phyloP scores from a whole-genome alignment of 1,284 basidiomycete genomes.

The Tremellales sp. region DNA sequence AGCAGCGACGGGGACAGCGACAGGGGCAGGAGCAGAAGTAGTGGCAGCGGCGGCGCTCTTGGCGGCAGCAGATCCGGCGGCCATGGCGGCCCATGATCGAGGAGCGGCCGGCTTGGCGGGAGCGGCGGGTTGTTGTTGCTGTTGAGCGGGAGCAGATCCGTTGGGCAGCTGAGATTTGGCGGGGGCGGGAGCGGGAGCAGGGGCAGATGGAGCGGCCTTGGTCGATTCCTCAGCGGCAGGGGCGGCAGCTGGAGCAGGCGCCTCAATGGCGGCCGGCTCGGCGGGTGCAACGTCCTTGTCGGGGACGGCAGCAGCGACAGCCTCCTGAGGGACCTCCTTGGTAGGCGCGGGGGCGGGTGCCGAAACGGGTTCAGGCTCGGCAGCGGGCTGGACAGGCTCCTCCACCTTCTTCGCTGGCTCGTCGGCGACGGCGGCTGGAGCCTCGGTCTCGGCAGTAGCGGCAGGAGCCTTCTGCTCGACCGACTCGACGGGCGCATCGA shows the following conservation, averaged over 20 bases:
- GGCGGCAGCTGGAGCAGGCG: slow-evolving; percentile 18
- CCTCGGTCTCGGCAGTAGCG: slow-evolving; percentile 54
- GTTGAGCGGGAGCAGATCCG: slow-evolving; percentile 6
- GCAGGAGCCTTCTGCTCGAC: slow-evolving; percentile 62
- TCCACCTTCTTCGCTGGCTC: slow-evolving; percentile 31
- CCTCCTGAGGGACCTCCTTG: slow-evolving; percentile 32
- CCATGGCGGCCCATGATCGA: slow-evolving; percentile 10
- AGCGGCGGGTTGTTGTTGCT: slow-evolving; percentile 7
- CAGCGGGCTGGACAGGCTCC: slow-evolving; percentile 23
- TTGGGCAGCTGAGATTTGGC: slow-evolving; percentile 7
- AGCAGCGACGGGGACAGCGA: slow-evolving; percentile 31
- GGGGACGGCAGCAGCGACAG: slow-evolving; percentile 44
- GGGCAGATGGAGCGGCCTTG: slow-evolving; percentile 6
- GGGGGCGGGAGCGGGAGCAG: slow-evolving; percentile 15
- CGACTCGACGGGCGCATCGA: slow-evolving; percentile 16
- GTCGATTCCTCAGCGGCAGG: slow-evolving; percentile 15
- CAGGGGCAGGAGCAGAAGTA: slow-evolving; percentile 52
- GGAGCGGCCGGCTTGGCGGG: slow-evolving; percentile 10
- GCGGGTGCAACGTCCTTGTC: slow-evolving; percentile 32
- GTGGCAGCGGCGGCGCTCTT: slow-evolving; percentile 41
- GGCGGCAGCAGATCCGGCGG: slow-evolving; percentile 2
- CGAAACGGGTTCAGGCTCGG: slow-evolving; percentile 43
- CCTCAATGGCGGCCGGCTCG: slow-evolving; percentile 28
- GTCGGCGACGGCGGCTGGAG: slow-evolving; percentile 23
- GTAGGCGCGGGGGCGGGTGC: slow-evolving; percentile 31